Conservation (phyloP, 192 early-diverging fungal species). For the Linnemannia schmuckeri region DNA sequence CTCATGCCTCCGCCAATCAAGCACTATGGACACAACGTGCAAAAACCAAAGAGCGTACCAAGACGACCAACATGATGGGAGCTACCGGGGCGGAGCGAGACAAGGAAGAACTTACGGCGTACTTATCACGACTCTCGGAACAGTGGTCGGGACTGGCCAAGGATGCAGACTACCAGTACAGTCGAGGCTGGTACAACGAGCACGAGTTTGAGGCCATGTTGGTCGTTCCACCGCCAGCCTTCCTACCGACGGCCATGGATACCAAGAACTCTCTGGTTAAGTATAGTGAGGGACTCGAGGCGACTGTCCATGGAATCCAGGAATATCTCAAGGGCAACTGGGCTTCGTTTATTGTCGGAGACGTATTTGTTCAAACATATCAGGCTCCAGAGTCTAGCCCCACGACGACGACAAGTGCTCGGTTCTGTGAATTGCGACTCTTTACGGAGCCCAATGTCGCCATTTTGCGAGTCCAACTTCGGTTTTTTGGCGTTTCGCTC, state of each 20-base stretch:
- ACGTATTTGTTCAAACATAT: conserved; percentile 44
- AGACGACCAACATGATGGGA: neutral
- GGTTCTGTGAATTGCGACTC: conserved; percentile 54
- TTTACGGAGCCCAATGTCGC: conserved; percentile 43
- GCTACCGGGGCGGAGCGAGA: neutral
- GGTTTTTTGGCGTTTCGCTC: conserved; percentile 39
- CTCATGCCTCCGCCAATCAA: conserved; percentile 42
- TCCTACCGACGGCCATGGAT: conserved; percentile 44
- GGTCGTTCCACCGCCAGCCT: conserved; percentile 34
- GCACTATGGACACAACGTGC: conserved; percentile 41
- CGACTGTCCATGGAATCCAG: conserved; percentile 17
- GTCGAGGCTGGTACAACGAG: conserved; percentile 64
- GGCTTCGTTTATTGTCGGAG: conserved; percentile 46
- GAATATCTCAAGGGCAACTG: conserved; percentile 35
- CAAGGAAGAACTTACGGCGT: conserved; percentile 20
- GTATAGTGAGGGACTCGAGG: conserved; percentile 34
- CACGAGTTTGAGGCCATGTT: conserved; percentile 60
- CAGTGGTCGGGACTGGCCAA: conserved; percentile 51
- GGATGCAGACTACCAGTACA: conserved; percentile 48
- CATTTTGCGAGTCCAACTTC: conserved; percentile 30
- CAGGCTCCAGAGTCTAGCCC: conserved; percentile 26
- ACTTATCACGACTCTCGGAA: conserved; percentile 41
- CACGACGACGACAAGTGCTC: conserved; percentile 23
- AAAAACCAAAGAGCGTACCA: conserved; percentile 30
- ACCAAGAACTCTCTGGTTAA: conserved; percentile 46